These are phyloP conservation scores for Diaporthe ampelina DNA, from an alignment of 2,329 filamentous ascomycete genomes.

Conservation along the genomic window DNA sequence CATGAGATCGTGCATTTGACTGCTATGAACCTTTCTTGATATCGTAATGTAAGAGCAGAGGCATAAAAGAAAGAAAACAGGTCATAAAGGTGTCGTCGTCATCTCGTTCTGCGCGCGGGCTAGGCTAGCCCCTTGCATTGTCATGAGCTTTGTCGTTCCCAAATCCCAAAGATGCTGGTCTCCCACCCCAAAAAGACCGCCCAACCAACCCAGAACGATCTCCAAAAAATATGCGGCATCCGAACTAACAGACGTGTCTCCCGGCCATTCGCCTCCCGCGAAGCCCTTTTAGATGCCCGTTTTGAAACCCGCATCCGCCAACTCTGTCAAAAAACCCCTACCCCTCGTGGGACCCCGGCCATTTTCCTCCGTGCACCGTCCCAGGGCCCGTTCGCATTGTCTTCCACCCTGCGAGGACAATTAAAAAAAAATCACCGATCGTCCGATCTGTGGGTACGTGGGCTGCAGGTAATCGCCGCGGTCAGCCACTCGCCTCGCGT, in stretches of 20 bases:
- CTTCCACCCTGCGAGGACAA: neutral
- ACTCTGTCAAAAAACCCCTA: neutral
- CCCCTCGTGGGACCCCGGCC: neutral
- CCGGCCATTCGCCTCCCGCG: conserved; percentile 12
- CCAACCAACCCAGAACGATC: neutral
- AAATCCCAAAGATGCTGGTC: conserved; percentile 17
- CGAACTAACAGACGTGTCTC: conserved; percentile 29
- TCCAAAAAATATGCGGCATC: conserved; percentile 20
- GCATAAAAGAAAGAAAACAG: neutral
- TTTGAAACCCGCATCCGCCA: conserved; percentile 24
- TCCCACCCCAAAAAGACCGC: neutral
- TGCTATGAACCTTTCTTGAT: conserved; percentile 31
- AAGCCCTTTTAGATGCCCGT: conserved; percentile 1
- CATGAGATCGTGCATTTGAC: conserved; percentile 27
- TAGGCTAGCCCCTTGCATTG: conserved; percentile 20
- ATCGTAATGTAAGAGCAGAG: neutral
- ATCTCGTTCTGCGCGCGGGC: conserved; percentile 20
- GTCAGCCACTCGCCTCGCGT: conserved; percentile 17
- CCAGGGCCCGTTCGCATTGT: conserved; percentile 17
- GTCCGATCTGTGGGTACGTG: conserved; percentile 29
- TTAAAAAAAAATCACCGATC: neutral
- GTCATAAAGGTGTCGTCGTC: conserved; percentile 32
- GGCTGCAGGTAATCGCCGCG: conserved; percentile 23
- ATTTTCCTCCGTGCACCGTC: conserved; percentile 4
- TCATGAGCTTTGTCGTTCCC: conserved; percentile 8